Evolutionary conservation across 352 stramenopile species (phyloP).

Genomic region (Phytopythium mirpurense): DNA sequence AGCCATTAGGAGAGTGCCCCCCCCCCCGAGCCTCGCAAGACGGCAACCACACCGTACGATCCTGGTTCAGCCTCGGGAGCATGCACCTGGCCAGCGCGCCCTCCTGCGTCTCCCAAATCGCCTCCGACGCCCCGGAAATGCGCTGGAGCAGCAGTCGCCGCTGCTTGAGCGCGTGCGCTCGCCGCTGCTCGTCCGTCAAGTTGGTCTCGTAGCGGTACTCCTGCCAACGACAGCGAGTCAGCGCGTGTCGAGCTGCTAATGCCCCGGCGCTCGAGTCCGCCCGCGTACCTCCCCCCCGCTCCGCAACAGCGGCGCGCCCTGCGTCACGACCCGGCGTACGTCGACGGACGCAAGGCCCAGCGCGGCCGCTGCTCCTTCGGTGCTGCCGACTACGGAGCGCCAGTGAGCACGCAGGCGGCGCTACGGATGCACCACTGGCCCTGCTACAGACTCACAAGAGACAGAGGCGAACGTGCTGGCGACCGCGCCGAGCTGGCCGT

Average conservation of each 20-base stretch:
- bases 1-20: not conserved
- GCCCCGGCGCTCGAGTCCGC: too few species aligned
- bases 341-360: slow-evolving; percentile 58
- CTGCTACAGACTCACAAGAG: slow-evolving; percentile 28
- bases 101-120: slow-evolving; percentile 62
- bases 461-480: slow-evolving; percentile 34
- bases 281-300: slow-evolving; percentile 65
- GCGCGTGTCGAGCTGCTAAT: not conserved
- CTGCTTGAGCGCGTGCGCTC: slow-evolving; percentile 47
- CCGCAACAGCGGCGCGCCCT: slow-evolving; percentile 62
- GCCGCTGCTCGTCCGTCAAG: slow-evolving; percentile 46
- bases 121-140: slow-evolving; percentile 37
- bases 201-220: slow-evolving; percentile 74
- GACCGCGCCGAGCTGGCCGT: slow-evolving; percentile 20
- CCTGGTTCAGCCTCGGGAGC: slow-evolving; percentile 55
- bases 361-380: slow-evolving; percentile 25
- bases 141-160: slow-evolving; percentile 62
- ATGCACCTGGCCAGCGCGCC: slow-evolving; percentile 58
- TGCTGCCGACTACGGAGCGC: slow-evolving; percentile 31
- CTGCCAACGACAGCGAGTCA: slow-evolving; percentile 12
- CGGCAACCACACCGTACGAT: slow-evolving; percentile 28
- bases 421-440: slow-evolving; percentile 1
- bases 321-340: slow-evolving; percentile 42
- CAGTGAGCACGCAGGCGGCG: not conserved
- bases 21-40: too few species aligned